Evolutionary conservation across 1,284 basidiomycete species (phyloP).

Genomic region (Microbotryum intermedium): DNA sequence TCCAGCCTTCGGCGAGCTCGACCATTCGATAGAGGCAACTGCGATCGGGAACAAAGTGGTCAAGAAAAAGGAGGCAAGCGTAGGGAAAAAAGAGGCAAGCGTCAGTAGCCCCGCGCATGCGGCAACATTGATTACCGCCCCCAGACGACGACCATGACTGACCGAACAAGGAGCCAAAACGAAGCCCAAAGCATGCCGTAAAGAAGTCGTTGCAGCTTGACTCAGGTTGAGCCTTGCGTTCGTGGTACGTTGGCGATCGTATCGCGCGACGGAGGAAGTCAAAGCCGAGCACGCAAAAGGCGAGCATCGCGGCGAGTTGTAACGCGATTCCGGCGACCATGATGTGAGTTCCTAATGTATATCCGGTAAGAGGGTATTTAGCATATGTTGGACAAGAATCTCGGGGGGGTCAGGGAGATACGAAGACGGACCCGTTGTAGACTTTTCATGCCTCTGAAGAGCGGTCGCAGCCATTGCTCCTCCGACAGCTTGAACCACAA

Average conservation of each 20-base stretch:
- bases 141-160: background rate
- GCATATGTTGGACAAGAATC: background rate
- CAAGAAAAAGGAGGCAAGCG: background rate
- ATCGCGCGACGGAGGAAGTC: conserved; percentile 8
- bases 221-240: background rate
- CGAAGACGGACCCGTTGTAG: background rate
- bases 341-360: conserved; percentile 13
- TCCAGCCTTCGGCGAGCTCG: conserved; percentile 21
- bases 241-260: background rate
- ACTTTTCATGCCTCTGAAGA: conserved; percentile 1
- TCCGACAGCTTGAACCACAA: conserved; percentile 25
- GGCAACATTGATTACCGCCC: too few relatives aligned
- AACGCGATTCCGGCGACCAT: conserved; percentile 22
- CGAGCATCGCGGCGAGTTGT: conserved; percentile 18
- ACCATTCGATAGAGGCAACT: conserved; percentile 18
- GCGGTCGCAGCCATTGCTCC: conserved; percentile 18
- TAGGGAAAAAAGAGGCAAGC: too few relatives aligned
- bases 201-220: background rate
- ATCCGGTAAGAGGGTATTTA: too few relatives aligned
- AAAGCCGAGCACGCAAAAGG: conserved; percentile 11
- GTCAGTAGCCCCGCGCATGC: too few relatives aligned
- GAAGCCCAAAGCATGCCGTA: conserved; percentile 9
- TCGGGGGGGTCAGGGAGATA: too few relatives aligned
- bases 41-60: too few relatives aligned
- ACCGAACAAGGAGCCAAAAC: conserved; percentile 18